Evolutionary conservation across 495 filamentous ascomycete genomes (phyloP).

Genomic region (Daldinia bambusicola): DNA sequence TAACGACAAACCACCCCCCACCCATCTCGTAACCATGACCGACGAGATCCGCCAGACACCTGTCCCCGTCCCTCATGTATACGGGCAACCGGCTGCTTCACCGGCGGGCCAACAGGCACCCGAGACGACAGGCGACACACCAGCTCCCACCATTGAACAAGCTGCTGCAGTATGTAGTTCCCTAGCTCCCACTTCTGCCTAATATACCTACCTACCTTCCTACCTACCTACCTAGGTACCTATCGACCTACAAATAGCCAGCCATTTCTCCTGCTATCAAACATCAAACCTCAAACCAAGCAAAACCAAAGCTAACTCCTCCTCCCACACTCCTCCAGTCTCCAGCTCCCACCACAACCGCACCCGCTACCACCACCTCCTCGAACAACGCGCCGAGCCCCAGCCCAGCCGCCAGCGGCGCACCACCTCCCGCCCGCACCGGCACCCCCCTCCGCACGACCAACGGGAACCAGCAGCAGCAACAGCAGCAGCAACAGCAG

Average conservation of each 20-base stretch:
- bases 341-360: constrained; percentile 32
- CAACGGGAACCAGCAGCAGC: constrained; percentile 22
- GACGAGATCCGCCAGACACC: constrained; percentile 45
- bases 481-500: too few species aligned
- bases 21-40: constrained; percentile 25
- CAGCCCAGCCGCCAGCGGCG: constrained; percentile 51
- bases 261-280: background rate
- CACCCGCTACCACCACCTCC: constrained; percentile 25
- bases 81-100: constrained; percentile 34
- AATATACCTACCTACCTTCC: constrained; percentile 3
- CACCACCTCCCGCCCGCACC: constrained; percentile 53
- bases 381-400: constrained; percentile 48
- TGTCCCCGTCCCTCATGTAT: constrained; percentile 40
- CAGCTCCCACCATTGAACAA: constrained; percentile 19
- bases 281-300: constrained; percentile 6
- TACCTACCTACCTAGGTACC: background rate
- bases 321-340: constrained; percentile 32
- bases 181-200: background rate
- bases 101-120: constrained; percentile 6
- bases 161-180: constrained; percentile 34
- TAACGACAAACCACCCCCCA: background rate
- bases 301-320: constrained; percentile 19
- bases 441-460: constrained; percentile 50
- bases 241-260: background rate
- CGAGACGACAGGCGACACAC: constrained; percentile 1